Evolutionary conservation across 192 early-diverging fungal genomes (phyloP), one percentile per base, ranked within the genome.

Genomic region (Lunasporangiospora selenospora): DNA sequence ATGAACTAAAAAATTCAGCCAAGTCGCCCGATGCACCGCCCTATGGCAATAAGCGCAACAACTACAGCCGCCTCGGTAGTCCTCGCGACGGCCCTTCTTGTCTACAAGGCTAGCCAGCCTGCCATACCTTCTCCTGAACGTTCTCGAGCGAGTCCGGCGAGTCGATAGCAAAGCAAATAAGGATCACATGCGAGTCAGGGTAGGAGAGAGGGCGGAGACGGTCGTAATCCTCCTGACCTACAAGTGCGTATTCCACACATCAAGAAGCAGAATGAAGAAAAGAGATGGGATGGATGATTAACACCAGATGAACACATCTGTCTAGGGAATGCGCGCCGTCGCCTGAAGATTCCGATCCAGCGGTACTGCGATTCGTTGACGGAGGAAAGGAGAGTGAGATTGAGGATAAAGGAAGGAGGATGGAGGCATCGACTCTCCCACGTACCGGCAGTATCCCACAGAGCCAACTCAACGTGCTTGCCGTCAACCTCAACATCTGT

Each of bases 161-260:
- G 64, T 90, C 92, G 45, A 98, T 87, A 49, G 92, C 87, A 67
- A 96, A 98, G 79, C 92, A 94, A 62, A 98, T 93, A 55, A 98
- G 80, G 54, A 98, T 91, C 42, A 95, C 92, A 78, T 97, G 86
- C 18, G 93, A 90, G 75, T 93, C 94, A 10, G 94, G 90, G 70
- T 98, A 98, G 21, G 92, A 94, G 55, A 97, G 81, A 18, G 92
- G 89, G 38, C 95, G 89, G 65, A 98, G 80, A 57, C 94, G 91
- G 81, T 98, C 95, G 69, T 96, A 96, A 76, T 98, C 96, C 81
- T 98, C 95, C 63, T 97, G 95, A 30, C 88, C 95, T 85, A 77
- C 44, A 54, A 18, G 47, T n/a, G n/a, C n/a, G n/a, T n/a, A n/a
- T n/a, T n/a, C n/a, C n/a, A n/a, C n/a, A n/a, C 30, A 12, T 24